Conservation (phyloP, 2,329 filamentous ascomycete species). For the Aciculosporium take region DNA sequence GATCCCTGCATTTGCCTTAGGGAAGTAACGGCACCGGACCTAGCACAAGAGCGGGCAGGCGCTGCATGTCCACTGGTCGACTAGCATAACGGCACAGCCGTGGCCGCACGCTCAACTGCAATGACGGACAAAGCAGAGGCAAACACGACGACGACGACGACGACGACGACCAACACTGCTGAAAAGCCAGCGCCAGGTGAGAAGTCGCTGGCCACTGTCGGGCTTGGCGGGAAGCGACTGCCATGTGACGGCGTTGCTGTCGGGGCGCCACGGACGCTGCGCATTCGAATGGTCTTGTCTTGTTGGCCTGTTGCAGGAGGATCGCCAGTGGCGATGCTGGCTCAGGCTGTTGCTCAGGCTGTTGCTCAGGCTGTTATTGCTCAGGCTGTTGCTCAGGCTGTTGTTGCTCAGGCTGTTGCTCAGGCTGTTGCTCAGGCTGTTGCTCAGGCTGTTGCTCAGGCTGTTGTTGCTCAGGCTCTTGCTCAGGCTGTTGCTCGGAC, state of each 20-base stretch:
- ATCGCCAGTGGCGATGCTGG: neutral
- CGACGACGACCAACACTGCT: slow-evolving; percentile 2
- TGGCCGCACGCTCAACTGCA: neutral
- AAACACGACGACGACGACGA: no score
- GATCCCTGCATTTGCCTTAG: neutral
- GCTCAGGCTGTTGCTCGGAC: neutral
- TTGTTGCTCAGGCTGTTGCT: neutral
- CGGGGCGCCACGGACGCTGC: slow-evolving; percentile 1
- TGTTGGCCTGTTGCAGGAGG: no score
- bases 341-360: neutral
- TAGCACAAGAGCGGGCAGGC: neutral
- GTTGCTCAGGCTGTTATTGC: neutral
- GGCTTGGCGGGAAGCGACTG: no score
- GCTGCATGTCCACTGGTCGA: no score
- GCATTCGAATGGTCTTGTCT: neutral
- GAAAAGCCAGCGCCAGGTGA: no score
- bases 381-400: neutral
- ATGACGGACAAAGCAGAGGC: neutral
- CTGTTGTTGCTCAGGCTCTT: neutral
- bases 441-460: neutral
- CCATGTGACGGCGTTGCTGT: neutral
- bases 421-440: no score
- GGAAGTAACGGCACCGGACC: neutral
- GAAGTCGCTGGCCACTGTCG: no score
- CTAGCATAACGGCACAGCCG: slow-evolving; percentile 4